Percentiles rank a stretch among this genome's conserved stretches.
Evolutionary conservation across 345 rosid genomes (phyloP).

Genomic region (Ailanthus altissimus): DNA sequence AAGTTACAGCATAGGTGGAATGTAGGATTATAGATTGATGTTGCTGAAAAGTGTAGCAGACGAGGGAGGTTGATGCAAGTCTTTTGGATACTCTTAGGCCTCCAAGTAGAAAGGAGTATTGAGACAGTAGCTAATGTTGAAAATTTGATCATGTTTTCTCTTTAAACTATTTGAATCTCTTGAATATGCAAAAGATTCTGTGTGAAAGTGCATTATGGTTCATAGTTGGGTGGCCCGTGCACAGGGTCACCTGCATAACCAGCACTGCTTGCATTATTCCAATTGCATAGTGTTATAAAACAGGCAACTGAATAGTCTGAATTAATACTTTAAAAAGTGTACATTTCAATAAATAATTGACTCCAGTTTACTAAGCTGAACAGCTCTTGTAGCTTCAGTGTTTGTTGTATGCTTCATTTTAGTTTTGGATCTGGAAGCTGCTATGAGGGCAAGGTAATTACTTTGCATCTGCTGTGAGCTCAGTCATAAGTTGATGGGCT

Average conservation of each 20-base stretch:
- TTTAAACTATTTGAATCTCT: neutral
- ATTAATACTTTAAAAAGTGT: neutral
- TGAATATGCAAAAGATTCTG: neutral
- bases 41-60: neutral
- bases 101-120: neutral
- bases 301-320: constrained; percentile 13
- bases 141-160: neutral
- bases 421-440: neutral
- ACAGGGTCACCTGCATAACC: neutral
- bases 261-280: neutral
- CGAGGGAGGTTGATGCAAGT: neutral
- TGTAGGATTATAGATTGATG: neutral
- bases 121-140: neutral
- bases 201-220: neutral
- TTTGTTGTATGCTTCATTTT: neutral
- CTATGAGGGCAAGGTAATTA: neutral
- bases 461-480: constrained; percentile 5
- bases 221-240: neutral
- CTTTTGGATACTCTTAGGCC: neutral
- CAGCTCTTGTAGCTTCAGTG: neutral
- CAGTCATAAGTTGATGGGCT: neutral
- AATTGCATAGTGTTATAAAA: neutral
- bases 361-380: neutral
- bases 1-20: neutral
- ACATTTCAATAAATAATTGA: neutral